Base-by-base conservation (phyloP, 2,329 filamentous ascomycete species). In the Exophiala bonariae region DNA sequence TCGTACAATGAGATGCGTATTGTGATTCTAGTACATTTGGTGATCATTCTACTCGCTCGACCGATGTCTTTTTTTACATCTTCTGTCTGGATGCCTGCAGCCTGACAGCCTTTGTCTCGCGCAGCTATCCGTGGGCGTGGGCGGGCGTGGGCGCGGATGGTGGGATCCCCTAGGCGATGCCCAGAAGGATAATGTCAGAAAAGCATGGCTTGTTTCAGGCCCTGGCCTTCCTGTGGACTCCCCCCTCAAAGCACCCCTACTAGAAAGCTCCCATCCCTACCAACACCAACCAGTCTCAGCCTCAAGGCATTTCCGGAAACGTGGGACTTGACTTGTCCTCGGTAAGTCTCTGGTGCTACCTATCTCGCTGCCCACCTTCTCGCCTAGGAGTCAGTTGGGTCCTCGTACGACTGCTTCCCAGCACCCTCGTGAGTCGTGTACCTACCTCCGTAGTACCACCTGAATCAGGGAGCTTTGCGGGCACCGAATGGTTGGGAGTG, bases 171-270 rank as follows among this genome's bases (percentile, higher is more conserved):
- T 6, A 26, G 23, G 23, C 23, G 6, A 26, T 26, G 6, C 11
- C 23, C 23, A 26, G 11, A 6, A 26, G 23, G 6, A 26, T 6
- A 26, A 26, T 26, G 23, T 11, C 23, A 11, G 11, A 26, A 11
- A 26, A 11, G 23, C 6, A 34, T 42, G 49, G 49, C 49, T 47
- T 50, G 50, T 54, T 54, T 54, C 50, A 54, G 47, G 40, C 43
- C 39, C 31, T 44, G 33, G 44, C 33, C 41, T 34, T 34, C 40
- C 22, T n/a, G 23, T 31, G 14, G 26, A 20, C 14, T 38, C 47
- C 22, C 31, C 44, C 39, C 26, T 26, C 20, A 28, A 32, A 41
- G 40, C 40, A 22, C 30, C 23, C 23, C 23, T 6, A 26, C 23
- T 26, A 26, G 19, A 32, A 17, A 33, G 26, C 23, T 20, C 35